Base-by-base conservation (phyloP, 1,284 basidiomycete species). In the Austroboletus sp. region DNA sequence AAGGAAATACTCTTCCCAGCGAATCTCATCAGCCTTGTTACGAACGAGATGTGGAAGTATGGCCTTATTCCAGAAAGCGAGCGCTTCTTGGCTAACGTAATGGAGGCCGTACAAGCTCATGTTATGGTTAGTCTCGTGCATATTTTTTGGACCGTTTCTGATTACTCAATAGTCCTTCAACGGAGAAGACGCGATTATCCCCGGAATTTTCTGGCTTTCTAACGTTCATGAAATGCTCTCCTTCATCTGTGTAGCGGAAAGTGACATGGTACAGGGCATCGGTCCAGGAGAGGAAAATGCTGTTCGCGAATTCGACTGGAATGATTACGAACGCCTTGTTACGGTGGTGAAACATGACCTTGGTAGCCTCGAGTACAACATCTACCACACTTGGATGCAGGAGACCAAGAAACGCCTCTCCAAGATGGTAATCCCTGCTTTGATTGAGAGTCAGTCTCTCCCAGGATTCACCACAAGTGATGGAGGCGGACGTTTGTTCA, bases 31-130 rank as follows among this genome's bases (percentile, higher is more conserved):
- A 92, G 89, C 59, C 73, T 98, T 41, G 87, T 97, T 50, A 96
- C 93, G 16, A 99, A 98, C 67, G 96, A 98, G 70, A 98, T 98
- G 95, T 99, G 96, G 96, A 98, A 98, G 71, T 92, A 97, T 60
- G 93, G 94, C 23, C 80, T 99, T 59, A 97, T 98, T 57, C 79
- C 85, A 21, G 95, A 98, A 67, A 96, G 92, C 67, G 96, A 98
- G 67, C 78, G 94, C 31, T 98, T 98, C 80, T 75, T 99, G 50
- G 96, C 96, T 32, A 98, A 97, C 61, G 90, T 98, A 47, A 98
- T 98, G 95, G 94, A 98, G 67, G 89, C 87, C 13, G 88, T 99
- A 52, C 96, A 99, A 72, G 79, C 86, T 32, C 92, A 98, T 69
- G 93, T 98, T 53, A 98, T 98, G 94, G 93, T 93, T 53, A 59